A percentile compares a stretch with the other conserved stretches of the same genome.
Conservation (phyloP, 768 basidiomycete genomes). For the Boletus pseudopeckii region DNA sequence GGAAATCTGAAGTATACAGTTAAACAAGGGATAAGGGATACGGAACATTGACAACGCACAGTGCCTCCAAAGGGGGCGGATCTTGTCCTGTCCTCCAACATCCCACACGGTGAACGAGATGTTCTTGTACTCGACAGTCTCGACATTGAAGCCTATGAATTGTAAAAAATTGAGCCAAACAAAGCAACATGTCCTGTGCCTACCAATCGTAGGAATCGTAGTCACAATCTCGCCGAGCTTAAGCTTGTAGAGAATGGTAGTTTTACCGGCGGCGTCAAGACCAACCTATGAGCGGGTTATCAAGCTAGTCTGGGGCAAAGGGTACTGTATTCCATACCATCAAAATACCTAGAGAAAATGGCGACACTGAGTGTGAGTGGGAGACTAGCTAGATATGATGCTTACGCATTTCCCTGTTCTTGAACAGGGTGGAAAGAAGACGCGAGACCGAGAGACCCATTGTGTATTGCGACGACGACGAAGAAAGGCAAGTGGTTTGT, state of each 20-base stretch:
- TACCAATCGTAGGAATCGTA: slow-evolving; percentile 99
- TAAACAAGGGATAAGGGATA: slow-evolving; percentile 10
- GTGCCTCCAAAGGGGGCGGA: slow-evolving; percentile 99
- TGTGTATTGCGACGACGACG: slow-evolving; percentile 35
- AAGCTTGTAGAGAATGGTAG: slow-evolving; percentile 97
- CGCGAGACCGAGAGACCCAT: slow-evolving; percentile 81
- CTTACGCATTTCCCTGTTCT: slow-evolving; percentile 99
- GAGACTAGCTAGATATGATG: slow-evolving; percentile 19
- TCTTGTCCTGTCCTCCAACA: slow-evolving; percentile 99
- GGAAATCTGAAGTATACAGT: slow-evolving; percentile 74
- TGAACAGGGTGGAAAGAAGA: slow-evolving; percentile 81
- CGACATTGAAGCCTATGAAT: slow-evolving; percentile 94
- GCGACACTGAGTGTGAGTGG: slow-evolving; percentile 23
- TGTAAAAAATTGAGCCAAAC: slow-evolving; percentile 9
- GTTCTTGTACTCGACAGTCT: slow-evolving; percentile 99
- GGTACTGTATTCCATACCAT: slow-evolving; percentile 57
- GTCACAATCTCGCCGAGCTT: slow-evolving; percentile 99
- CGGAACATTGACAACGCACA: slow-evolving; percentile 57
- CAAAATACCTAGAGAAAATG: slow-evolving; percentile 75
- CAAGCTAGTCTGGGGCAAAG: slow-evolving; percentile 17
- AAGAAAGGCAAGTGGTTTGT: slow-evolving; percentile 28
- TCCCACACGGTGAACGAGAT: slow-evolving; percentile 99
- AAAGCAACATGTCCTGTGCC: slow-evolving; percentile 33
- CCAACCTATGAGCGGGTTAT: slow-evolving; percentile 63
- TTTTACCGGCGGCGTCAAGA: slow-evolving; percentile 99